Conservation (phyloP, 148 eudicot genomes). For the Heliamphora exappendiculata region DNA sequence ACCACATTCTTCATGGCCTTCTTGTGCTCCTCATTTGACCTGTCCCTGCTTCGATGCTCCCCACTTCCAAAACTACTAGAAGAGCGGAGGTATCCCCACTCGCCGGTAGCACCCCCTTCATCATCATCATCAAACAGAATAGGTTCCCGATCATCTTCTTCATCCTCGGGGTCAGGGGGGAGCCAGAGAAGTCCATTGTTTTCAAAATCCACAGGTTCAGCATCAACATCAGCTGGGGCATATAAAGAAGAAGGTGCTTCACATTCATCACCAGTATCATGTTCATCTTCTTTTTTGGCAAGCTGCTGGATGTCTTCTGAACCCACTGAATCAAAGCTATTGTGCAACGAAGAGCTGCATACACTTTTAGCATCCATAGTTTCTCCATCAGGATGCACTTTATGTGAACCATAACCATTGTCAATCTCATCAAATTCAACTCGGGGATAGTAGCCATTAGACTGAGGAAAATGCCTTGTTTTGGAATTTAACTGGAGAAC, state of each 20-base stretch:
- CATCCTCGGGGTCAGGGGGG: slow-evolving; percentile 97
- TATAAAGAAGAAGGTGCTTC: slow-evolving; percentile 66
- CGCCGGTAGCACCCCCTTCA: slow-evolving; percentile 61
- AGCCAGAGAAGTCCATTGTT: slow-evolving; percentile 93
- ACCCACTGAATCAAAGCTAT: slow-evolving; percentile 38
- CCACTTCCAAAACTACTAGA: slow-evolving; percentile 77
- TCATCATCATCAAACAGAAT: slow-evolving; percentile 53
- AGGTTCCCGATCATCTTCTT: slow-evolving; percentile 72
- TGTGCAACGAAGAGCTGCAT: slow-evolving; percentile 38
- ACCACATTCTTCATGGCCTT: slow-evolving; percentile 74
- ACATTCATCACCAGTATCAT: slow-evolving; percentile 52
- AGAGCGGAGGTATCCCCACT: slow-evolving; percentile 51
- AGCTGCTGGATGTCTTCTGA: slow-evolving; percentile 34
- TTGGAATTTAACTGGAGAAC: slow-evolving; percentile 36
- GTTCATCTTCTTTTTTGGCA: slow-evolving; percentile 35
- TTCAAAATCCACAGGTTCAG: slow-evolving; percentile 88
- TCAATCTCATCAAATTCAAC: slow-evolving; percentile 35
- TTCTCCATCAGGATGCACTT: slow-evolving; percentile 53
- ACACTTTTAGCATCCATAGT: slow-evolving; percentile 33
- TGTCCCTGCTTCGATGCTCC: slow-evolving; percentile 48
- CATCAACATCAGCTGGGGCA: slow-evolving; percentile 48
- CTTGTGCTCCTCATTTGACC: slow-evolving; percentile 73
- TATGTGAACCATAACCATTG: slow-evolving; percentile 35
- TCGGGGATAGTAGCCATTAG: slow-evolving; percentile 42
- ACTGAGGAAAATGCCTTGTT: slow-evolving; percentile 31